phyloP scores from a whole-genome alignment of 2,329 filamentous ascomycete genomes.

The Nectriaceae sp. region DNA sequence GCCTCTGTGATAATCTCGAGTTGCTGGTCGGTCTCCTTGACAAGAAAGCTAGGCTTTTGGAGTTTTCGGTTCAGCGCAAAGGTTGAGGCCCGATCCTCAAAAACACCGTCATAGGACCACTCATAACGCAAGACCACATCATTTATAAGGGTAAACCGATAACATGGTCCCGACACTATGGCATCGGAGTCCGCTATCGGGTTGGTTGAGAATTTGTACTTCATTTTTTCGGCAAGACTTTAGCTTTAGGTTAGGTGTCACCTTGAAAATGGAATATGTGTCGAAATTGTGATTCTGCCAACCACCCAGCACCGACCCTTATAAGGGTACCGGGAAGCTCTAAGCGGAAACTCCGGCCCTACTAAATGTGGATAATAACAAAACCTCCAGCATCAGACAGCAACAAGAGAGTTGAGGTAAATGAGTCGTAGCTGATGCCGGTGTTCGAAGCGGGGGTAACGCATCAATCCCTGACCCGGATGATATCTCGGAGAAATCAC shows the following conservation, averaged over 20 bases:
- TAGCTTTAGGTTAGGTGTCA: no score
- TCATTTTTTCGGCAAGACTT: no score
- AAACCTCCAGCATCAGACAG: no score
- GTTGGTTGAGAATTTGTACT: constrained; percentile 19
- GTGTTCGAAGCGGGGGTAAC: background rate
- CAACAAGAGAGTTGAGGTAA: background rate
- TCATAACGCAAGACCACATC: constrained; percentile 61
- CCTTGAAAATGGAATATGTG: no score
- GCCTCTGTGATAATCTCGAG: constrained; percentile 58
- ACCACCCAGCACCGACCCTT: no score
- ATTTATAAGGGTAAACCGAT: constrained; percentile 61
- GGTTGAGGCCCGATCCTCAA: constrained; percentile 63
- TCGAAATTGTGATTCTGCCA: no score
- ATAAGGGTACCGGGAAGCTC: no score
- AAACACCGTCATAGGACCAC: constrained; percentile 59
- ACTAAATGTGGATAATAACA: no score
- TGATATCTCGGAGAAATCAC: background rate
- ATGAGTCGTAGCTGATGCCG: background rate
- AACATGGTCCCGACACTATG: constrained; percentile 36
- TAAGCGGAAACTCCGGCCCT: no score
- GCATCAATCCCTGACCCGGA: background rate
- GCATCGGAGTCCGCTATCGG: constrained; percentile 19
- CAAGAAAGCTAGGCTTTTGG: constrained; percentile 43
- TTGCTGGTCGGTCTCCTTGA: constrained; percentile 45
- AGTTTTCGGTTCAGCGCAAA: constrained; percentile 58